Base-by-base conservation (phyloP, 768 basidiomycete species). In the Paxillus ammoniavirescens region DNA sequence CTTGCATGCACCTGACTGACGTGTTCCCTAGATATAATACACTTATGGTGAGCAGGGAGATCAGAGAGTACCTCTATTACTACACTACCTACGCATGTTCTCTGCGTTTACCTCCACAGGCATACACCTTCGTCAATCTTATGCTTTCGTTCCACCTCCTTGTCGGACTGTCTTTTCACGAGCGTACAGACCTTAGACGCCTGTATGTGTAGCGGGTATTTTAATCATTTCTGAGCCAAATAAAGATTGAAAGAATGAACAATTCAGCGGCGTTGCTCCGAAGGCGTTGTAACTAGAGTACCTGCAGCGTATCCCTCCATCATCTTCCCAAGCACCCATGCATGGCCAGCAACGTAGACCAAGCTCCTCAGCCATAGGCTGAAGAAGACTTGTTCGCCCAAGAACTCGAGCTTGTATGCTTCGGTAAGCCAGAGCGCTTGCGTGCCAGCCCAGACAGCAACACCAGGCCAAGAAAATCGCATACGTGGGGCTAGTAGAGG, bases 361-460 rank as follows among this genome's bases (percentile, higher is more conserved):
- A 95, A 65, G 13, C 95, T 81, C 41, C 91, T 78, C 9, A 80
- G 47, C 97, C 97, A 99, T 14, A 98, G 73, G 13, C 76, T 70
- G 28, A 83, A 58, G 69, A 86, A 93, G 10, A 91, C 89, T 48
- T 83, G 75, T 53, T 83, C 67, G 0, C 89, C 94, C 28, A 91
- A 68, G 66, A 98, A 94, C 67, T 99, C 97, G 13, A 99, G 80
- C 53, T 80, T 79, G 71, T 94, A 98, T 0, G 94, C 97, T 59
- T 89, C 86, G n/a, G 78, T 78, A 2, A 98, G 80, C 97, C 97
- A 99, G 17, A 94, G 55, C 0, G 81, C 93, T 74, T 98, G 95
- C 8, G 80, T 81, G 0, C 79, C 83, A 0, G 82, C 74, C 96
- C 96, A 99, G 2, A 86, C 73, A 1, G 61, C 73, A 0, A 79